phyloP scores from a whole-genome alignment of 148 eudicot genomes.

The Vaccinium vitisidaea region DNA sequence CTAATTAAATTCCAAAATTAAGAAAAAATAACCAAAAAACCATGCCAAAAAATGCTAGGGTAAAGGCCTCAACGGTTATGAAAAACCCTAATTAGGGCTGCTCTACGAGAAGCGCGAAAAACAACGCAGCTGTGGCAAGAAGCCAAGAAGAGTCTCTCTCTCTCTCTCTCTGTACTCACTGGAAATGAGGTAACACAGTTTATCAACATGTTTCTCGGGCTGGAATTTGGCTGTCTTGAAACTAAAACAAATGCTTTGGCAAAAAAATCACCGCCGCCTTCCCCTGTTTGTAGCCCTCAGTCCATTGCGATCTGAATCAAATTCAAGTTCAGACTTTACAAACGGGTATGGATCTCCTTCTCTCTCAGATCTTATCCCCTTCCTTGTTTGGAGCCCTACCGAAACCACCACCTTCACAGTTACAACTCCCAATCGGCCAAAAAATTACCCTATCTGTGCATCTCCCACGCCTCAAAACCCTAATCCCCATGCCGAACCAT shows the following conservation, averaged over 20 bases:
- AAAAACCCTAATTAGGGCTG: conserved; percentile 5
- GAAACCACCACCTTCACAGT: not conserved
- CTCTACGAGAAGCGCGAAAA: not conserved
- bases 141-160: not conserved
- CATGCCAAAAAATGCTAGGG: too few species aligned
- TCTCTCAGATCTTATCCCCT: not conserved
- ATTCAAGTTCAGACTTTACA: too few species aligned
- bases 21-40: too few species aligned
- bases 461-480: not conserved
- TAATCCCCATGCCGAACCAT: not conserved
- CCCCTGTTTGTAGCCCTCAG: too few species aligned
- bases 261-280: too few species aligned
- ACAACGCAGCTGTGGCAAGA: not conserved
- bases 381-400: not conserved
- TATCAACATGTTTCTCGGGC: not conserved
- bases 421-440: not conserved
- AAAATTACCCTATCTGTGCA: not conserved
- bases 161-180: not conserved
- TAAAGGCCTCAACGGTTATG: not conserved
- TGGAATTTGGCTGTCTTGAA: not conserved
- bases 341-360: not conserved
- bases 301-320: too few species aligned
- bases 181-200: not conserved
- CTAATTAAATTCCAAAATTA: too few species aligned
- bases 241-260: not conserved